Percentiles rank a stretch among this genome's conserved stretches.
Conservation (phyloP, 768 basidiomycete species). For the Russula compacta region DNA sequence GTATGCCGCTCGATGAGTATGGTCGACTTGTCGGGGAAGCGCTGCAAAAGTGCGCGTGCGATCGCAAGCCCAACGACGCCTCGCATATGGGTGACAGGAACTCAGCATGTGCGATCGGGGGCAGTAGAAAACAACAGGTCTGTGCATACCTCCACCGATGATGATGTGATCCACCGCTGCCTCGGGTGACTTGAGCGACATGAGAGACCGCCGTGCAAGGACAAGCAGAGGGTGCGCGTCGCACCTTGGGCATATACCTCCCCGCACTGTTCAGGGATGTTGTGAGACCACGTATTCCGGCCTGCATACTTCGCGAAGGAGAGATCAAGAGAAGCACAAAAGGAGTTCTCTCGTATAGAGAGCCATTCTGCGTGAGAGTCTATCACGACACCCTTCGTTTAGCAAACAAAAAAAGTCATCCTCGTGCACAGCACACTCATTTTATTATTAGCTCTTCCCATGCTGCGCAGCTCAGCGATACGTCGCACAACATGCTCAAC, state of each 20-base stretch:
- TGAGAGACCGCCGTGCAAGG: background rate
- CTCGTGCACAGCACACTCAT: background rate
- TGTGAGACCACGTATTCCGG: constrained; percentile 27
- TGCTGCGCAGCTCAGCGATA: background rate
- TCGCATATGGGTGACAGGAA: constrained; percentile 21
- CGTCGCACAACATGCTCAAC: background rate
- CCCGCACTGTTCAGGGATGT: constrained; percentile 55
- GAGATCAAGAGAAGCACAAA: background rate
- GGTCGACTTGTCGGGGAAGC: constrained; percentile 60
- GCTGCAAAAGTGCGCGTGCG: constrained; percentile 59
- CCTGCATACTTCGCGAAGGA: background rate
- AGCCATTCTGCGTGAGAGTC: too few species aligned
- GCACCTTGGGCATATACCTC: constrained; percentile 53
- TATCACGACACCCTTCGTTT: too few species aligned
- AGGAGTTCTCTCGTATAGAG: too few species aligned
- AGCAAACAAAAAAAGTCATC: too few species aligned
- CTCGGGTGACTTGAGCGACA: constrained; percentile 46
- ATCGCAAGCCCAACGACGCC: constrained; percentile 83
- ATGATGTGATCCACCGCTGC: constrained; percentile 73
- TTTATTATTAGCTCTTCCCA: background rate
- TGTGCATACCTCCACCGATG: constrained; percentile 67
- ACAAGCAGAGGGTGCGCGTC: background rate
- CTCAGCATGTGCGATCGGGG: background rate
- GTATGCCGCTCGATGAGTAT: constrained; percentile 73
- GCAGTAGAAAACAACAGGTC: background rate